Evolutionary conservation across 1,284 basidiomycete species (phyloP).

Genomic region (Phylloboletellus chloephorus): DNA sequence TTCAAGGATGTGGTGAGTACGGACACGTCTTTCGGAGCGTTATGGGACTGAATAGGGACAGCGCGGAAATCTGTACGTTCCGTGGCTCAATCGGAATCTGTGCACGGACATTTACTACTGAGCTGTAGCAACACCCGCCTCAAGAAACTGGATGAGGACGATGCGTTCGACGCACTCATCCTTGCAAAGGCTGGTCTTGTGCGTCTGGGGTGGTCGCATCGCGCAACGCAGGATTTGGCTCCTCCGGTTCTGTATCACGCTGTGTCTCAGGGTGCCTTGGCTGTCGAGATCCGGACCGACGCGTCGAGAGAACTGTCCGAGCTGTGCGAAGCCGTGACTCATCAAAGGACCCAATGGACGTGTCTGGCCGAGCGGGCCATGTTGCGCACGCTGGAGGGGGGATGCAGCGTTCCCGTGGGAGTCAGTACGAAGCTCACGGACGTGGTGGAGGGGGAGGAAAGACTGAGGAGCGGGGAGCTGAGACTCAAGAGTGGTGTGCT

Average conservation of each 20-base stretch:
- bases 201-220: slow-evolving; percentile 73
- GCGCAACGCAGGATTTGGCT: slow-evolving; percentile 74
- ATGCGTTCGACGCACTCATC: slow-evolving; percentile 86
- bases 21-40: background rate
- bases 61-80: slow-evolving; percentile 72
- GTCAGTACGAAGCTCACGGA: slow-evolving; percentile 51
- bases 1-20: slow-evolving; percentile 86
- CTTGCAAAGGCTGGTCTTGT: slow-evolving; percentile 92
- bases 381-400: slow-evolving; percentile 87
- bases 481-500: slow-evolving; percentile 38
- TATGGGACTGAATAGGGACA: slow-evolving; percentile 27
- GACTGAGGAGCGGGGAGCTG: slow-evolving; percentile 26
- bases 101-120: slow-evolving; percentile 7
- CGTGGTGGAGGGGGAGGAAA: slow-evolving; percentile 22
- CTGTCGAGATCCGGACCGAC: slow-evolving; percentile 77
- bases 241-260: slow-evolving; percentile 82
- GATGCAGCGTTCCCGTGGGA: slow-evolving; percentile 97
- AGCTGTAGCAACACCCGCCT: slow-evolving; percentile 75
- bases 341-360: slow-evolving; percentile 71
- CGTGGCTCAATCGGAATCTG: slow-evolving; percentile 1
- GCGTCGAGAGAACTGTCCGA: slow-evolving; percentile 57
- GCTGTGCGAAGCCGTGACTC: slow-evolving; percentile 64
- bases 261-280: slow-evolving; percentile 93
- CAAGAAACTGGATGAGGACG: slow-evolving; percentile 81
- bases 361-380: slow-evolving; percentile 84